These are phyloP conservation scores for Danielia reshetovae DNA, from an alignment of 805 yeast genomes.

Conservation along the genomic window DNA sequence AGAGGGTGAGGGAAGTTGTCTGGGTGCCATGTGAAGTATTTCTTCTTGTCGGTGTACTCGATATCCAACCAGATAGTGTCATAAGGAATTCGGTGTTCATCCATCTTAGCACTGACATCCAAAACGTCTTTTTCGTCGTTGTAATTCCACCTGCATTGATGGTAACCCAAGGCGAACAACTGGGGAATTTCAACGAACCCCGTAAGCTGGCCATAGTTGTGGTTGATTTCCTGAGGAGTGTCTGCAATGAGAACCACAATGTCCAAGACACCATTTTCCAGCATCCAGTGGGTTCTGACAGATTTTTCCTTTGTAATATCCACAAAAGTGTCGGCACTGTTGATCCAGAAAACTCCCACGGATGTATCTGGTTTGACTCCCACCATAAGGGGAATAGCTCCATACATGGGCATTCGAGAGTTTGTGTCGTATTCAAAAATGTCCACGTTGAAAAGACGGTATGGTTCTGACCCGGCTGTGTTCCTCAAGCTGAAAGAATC, in stretches of 20 bases:
- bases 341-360: slow-evolving; percentile 86
- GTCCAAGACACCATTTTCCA: slow-evolving; percentile 85
- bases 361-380: slow-evolving; percentile 57
- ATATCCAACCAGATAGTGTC: slow-evolving; percentile 95
- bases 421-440: slow-evolving; percentile 88
- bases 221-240: slow-evolving; percentile 52
- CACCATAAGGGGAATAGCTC: slow-evolving; percentile 84
- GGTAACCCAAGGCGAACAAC: slow-evolving; percentile 79
- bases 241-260: slow-evolving; percentile 62
- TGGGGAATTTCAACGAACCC: slow-evolving; percentile 77
- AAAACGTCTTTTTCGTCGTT: slow-evolving; percentile 83
- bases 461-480: slow-evolving; percentile 65
- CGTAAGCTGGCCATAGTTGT: slow-evolving; percentile 62
- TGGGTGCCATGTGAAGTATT: slow-evolving; percentile 88
- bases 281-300: slow-evolving; percentile 81
- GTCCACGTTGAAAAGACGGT: slow-evolving; percentile 87
- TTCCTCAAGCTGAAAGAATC: slow-evolving; percentile 71
- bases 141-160: slow-evolving; percentile 98
- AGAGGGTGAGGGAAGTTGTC: slow-evolving; percentile 72
- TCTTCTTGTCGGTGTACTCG: slow-evolving; percentile 82
- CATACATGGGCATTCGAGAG: slow-evolving; percentile 89
- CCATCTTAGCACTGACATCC: slow-evolving; percentile 67
- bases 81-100: slow-evolving; percentile 69
- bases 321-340: slow-evolving; percentile 88
- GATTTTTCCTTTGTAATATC: slow-evolving; percentile 48